Conservation (phyloP, 2,329 filamentous ascomycete genomes). For the Gnomoniopsis smithogilvyi region DNA sequence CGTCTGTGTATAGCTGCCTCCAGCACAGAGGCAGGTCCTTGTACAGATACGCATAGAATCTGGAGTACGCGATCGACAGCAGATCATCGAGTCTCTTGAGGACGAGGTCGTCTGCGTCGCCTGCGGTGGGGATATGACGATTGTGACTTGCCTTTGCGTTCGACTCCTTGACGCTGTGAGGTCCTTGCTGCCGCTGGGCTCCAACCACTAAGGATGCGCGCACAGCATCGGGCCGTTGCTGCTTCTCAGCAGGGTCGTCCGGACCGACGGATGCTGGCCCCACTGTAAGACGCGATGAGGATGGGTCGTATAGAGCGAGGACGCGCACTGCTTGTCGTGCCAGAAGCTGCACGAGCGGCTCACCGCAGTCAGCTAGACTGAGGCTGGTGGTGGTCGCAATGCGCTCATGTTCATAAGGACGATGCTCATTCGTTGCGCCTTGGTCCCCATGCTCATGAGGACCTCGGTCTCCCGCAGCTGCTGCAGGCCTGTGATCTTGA, state of each 20-base stretch:
- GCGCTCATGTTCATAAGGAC: background rate
- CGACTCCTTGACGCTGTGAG: background rate
- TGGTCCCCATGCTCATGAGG: background rate
- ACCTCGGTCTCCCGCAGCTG: background rate
- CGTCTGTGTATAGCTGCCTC: constrained; percentile 69
- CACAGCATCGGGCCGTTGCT: background rate
- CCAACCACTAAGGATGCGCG: background rate
- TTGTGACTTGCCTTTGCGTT: background rate
- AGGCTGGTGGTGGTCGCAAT: background rate
- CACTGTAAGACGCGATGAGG: background rate
- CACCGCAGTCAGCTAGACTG: constrained; percentile 18
- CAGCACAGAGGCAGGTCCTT: constrained; percentile 64
- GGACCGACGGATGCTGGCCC: constrained; percentile 1
- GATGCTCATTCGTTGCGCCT: background rate
- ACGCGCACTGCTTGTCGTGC: constrained; percentile 20
- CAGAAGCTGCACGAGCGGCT: constrained; percentile 22
- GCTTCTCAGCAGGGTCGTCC: background rate
- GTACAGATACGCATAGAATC: constrained; percentile 69
- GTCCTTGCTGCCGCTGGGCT: background rate
- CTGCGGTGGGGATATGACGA: background rate
- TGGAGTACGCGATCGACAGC: constrained; percentile 56
- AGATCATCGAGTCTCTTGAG: constrained; percentile 51
- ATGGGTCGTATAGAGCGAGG: constrained; percentile 8
- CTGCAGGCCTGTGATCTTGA: background rate
- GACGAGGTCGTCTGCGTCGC: constrained; percentile 18